Base-by-base conservation (phyloP, 1,139 yeast genomes). In the Geotrichum cucujoidarum region DNA sequence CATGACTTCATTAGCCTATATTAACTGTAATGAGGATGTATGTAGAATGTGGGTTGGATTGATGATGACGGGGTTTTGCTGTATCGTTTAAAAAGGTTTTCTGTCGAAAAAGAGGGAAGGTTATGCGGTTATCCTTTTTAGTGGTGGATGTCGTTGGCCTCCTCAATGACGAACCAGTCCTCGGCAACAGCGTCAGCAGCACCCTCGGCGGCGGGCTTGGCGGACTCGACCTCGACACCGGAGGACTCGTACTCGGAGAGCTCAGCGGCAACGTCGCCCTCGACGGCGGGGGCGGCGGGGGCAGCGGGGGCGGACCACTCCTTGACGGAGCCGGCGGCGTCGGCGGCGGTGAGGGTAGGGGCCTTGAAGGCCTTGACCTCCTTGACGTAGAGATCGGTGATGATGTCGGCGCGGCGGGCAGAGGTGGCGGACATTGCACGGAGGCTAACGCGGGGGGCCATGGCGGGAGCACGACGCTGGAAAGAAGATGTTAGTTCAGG, bases 301-400 rank as follows among this genome's bases (percentile, higher is more conserved):
- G 86, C 79, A 56, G 76, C 64, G 59, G 96, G 95, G 59, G 81
- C 75, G 54, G 76, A 71, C 86, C 95, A 89, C 60, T 85, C 79
- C 73, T 83, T 81, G 59, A 89, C 94, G 57, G 83, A 78, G 55
- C 81, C 80, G 65, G 81, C 88, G 53, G 90, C 81, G 61, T 86
- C 95, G 60, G 78, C 72, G 54, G 85, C 79, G 49, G 87, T 71
- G 55, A 82, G 66, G 55, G 90, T 81, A 55, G 83, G 77, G 66
- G 95, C 90, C 77, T 89, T 87, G 80, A 84, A 88, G 53, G 81
- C 80, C 75, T 83, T 86, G 72, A 92, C 76, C 71, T 88, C 95
- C 70, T 78, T 83, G 65, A 90, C 73, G 75, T 90, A 92, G 60
- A 90, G 78, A 59, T 90, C 96, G 68, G 88, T 80, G 64, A 90